Evolutionary conservation across 176 grass and related monocot genomes (phyloP).

Genomic region (Carex kokanica): DNA sequence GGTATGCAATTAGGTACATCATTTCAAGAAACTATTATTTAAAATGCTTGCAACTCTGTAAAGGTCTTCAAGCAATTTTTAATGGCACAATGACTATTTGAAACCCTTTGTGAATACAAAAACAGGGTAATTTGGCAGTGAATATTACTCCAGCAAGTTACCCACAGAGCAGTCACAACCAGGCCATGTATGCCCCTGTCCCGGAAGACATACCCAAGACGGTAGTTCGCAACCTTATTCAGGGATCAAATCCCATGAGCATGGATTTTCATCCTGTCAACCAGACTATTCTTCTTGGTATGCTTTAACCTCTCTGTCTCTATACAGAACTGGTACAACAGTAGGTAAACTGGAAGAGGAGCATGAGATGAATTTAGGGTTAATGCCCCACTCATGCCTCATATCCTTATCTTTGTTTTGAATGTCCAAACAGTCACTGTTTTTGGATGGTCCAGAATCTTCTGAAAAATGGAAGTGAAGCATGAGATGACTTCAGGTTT

Average conservation of each 20-base stretch:
- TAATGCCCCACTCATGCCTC: too few species aligned
- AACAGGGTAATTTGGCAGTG: constrained; percentile 81
- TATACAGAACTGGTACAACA: background rate
- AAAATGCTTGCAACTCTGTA: constrained; percentile 7
- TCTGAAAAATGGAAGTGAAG: background rate
- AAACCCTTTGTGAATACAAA: constrained; percentile 28
- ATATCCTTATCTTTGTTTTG: too few species aligned
- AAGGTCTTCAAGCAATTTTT: background rate
- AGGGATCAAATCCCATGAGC: constrained; percentile 92
- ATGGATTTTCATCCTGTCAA: constrained; percentile 99
- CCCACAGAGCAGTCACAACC: constrained; percentile 70
- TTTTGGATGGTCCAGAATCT: too few species aligned
- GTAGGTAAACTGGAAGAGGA: background rate
- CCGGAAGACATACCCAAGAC: constrained; percentile 91
- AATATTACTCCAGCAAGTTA: constrained; percentile 80
- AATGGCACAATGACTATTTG: constrained; percentile 12
- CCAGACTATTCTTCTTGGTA: constrained; percentile 94
- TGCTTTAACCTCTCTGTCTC: constrained; percentile 16
- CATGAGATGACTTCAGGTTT: background rate
- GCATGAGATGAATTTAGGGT: too few species aligned
- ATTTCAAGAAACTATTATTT: background rate
- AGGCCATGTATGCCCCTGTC: constrained; percentile 24
- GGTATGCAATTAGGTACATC: background rate
- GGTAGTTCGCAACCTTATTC: constrained; percentile 60
- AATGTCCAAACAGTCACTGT: too few species aligned